Conservation (phyloP, 257 asterid genomes). For the Gentiana dahurica region DNA sequence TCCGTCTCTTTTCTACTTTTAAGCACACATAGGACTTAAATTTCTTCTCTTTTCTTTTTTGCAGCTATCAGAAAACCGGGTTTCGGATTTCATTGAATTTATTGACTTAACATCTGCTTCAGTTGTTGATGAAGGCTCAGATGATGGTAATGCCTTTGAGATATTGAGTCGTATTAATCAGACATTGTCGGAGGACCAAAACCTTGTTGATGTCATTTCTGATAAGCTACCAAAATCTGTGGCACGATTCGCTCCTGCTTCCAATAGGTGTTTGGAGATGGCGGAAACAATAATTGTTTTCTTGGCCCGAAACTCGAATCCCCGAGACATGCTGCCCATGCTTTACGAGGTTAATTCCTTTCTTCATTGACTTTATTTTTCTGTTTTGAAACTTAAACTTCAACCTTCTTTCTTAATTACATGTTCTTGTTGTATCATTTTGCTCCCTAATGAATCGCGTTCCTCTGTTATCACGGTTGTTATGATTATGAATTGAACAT, state of each 20-base stretch:
- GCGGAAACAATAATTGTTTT: slow-evolving; percentile 32
- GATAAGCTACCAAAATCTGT: slow-evolving; percentile 66
- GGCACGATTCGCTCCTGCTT: slow-evolving; percentile 47
- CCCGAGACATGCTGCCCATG: slow-evolving; percentile 84
- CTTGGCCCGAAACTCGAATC: slow-evolving; percentile 41
- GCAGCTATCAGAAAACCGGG: slow-evolving; percentile 38
- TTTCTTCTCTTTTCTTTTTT: not conserved
- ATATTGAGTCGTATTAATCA: slow-evolving; percentile 40
- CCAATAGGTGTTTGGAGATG: slow-evolving; percentile 45
- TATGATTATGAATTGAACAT: not conserved
- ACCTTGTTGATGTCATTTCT: slow-evolving; percentile 54
- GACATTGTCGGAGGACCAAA: slow-evolving; percentile 47
- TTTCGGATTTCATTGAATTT: slow-evolving; percentile 36
- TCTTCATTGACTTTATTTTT: slow-evolving; percentile 6
- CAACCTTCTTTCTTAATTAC: too few species aligned
- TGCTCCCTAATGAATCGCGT: too few species aligned
- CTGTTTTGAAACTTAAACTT: not conserved
- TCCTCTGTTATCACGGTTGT: not conserved
- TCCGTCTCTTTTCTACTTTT: not conserved
- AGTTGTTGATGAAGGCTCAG: slow-evolving; percentile 15
- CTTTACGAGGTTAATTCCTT: slow-evolving; percentile 48
- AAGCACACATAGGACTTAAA: not conserved
- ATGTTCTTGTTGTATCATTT: too few species aligned
- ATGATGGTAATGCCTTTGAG: slow-evolving; percentile 23
- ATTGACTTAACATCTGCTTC: slow-evolving; percentile 39